phyloP scores from a whole-genome alignment of 2,329 filamentous ascomycete species.

The Lachnellula arida region DNA sequence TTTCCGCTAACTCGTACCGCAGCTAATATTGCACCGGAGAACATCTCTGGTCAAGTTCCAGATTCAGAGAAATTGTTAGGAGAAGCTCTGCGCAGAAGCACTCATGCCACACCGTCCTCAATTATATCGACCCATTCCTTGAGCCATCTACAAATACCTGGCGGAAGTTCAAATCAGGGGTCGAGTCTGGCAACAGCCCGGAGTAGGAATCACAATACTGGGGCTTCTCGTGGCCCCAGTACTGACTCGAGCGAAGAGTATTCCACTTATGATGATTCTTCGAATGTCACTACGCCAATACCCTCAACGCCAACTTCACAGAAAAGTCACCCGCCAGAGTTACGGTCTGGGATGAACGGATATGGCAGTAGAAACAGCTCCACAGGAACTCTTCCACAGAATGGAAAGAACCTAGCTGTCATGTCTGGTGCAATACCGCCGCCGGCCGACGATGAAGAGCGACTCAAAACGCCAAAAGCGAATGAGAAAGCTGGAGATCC shows the following conservation, averaged over 20 bases:
- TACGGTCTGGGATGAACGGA: background rate
- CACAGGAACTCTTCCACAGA: background rate
- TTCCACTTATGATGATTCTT: constrained; percentile 22
- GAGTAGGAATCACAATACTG: background rate
- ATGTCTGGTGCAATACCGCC: constrained; percentile 10
- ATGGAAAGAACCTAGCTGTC: background rate
- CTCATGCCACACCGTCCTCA: background rate
- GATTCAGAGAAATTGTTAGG: constrained; percentile 7
- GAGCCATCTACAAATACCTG: too few species aligned
- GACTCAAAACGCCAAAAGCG: background rate
- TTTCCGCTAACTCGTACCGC: background rate
- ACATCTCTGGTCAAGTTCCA: background rate
- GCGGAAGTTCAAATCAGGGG: background rate
- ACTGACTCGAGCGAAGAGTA: constrained; percentile 29
- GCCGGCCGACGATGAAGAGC: constrained; percentile 10
- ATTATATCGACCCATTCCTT: background rate
- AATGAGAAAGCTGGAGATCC: background rate
- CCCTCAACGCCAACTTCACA: constrained; percentile 26
- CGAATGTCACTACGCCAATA: constrained; percentile 27
- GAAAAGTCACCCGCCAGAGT: constrained; percentile 11
- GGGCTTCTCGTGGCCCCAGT: constrained; percentile 12
- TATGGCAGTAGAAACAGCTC: constrained; percentile 1
- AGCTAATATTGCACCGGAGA: background rate
- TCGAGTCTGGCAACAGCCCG: too few species aligned
- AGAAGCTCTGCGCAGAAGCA: background rate